Evolutionary conservation across 225 moss, liverwort and hornwort genomes (phyloP).

Genomic region (Anthoceros angustus): DNA sequence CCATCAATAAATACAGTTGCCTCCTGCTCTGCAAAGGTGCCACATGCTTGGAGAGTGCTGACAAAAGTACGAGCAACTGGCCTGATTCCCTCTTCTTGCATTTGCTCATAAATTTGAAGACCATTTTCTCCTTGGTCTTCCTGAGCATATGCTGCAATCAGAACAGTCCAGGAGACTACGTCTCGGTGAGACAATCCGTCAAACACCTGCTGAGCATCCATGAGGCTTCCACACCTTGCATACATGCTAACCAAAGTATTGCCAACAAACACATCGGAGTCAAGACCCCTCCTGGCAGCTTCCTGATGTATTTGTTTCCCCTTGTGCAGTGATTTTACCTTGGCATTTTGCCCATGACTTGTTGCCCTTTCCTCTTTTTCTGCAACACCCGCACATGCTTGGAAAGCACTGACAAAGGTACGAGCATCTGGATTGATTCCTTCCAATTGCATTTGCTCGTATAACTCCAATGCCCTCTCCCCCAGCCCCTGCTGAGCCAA

Average conservation of each 20-base stretch:
- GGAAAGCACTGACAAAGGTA: not conserved
- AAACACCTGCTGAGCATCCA: not conserved
- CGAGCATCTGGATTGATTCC: not conserved
- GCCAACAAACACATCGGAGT: not conserved
- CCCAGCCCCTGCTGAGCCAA: not conserved
- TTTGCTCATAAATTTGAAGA: not conserved
- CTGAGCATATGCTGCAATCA: not conserved
- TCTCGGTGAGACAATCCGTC: not conserved
- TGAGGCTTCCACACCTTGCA: slow-evolving; percentile 1
- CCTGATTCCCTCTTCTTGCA: not conserved
- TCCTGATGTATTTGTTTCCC: not conserved
- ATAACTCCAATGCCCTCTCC: not conserved
- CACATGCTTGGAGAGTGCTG: not conserved
- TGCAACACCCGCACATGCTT: not conserved
- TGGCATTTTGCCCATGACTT: not conserved
- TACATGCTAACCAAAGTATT: not conserved
- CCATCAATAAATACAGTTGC: not conserved
- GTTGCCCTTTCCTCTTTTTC: not conserved
- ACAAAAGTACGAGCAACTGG: not conserved
- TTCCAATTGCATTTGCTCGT: slow-evolving; percentile 2
- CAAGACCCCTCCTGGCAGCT: not conserved
- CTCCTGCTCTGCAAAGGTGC: not conserved
- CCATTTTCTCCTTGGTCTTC: not conserved
- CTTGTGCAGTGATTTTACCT: not conserved
- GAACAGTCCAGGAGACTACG: not conserved